Evolutionary conservation across 192 early-diverging fungal genomes (phyloP).

Genomic region (Rhizophagus sp.): DNA sequence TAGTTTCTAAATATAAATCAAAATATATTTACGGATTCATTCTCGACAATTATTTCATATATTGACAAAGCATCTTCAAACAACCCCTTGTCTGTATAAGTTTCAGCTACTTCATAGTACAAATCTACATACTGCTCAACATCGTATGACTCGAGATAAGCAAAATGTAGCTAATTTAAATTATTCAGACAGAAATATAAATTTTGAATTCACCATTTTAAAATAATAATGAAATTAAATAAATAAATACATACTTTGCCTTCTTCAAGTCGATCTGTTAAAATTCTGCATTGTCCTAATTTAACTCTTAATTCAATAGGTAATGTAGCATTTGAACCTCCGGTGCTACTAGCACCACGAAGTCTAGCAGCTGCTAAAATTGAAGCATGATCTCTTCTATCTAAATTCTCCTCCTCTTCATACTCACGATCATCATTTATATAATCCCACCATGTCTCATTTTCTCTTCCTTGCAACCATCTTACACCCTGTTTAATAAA

Average conservation of each 20-base stretch:
- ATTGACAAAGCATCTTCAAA: slow-evolving; percentile 65
- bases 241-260: slow-evolving; percentile 56
- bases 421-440: slow-evolving; percentile 65
- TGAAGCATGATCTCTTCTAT: slow-evolving; percentile 14
- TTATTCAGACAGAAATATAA: not conserved
- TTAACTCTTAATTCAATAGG: slow-evolving; percentile 88
- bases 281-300: slow-evolving; percentile 78
- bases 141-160: slow-evolving; percentile 53
- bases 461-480: slow-evolving; percentile 67
- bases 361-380: not conserved
- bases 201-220: not conserved
- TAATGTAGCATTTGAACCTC: slow-evolving; percentile 42
- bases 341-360: not conserved
- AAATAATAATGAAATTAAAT: not conserved
- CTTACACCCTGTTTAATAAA: slow-evolving; percentile 72
- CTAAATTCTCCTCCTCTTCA: slow-evolving; percentile 43
- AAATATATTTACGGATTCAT: slow-evolving; percentile 42
- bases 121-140: slow-evolving; percentile 64
- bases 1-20: not conserved
- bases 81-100: slow-evolving; percentile 65
- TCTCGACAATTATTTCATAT: slow-evolving; percentile 52
- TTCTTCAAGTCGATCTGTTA: slow-evolving; percentile 64
- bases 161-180: slow-evolving; percentile 64
- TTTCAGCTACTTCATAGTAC: slow-evolving; percentile 74
- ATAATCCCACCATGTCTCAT: slow-evolving; percentile 65